A percentile compares a stretch with the other conserved stretches of the same genome.
These are phyloP conservation scores for Rhodotorula kratochvilovae DNA, from an alignment of 768 basidiomycete genomes.

Conservation along the genomic window DNA sequence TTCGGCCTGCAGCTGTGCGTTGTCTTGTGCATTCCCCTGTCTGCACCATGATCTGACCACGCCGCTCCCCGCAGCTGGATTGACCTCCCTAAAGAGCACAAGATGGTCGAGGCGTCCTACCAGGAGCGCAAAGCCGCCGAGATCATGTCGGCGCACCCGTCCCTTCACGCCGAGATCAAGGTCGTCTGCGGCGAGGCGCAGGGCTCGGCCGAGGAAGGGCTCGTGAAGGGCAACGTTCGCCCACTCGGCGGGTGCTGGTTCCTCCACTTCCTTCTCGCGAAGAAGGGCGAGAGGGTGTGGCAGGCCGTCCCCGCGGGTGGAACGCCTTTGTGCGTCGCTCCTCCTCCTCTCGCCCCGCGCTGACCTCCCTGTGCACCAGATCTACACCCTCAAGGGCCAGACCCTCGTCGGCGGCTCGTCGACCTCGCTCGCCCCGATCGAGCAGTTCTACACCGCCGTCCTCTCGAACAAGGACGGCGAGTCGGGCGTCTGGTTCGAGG, in stretches of 20 bases:
- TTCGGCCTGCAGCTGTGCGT: conserved; percentile 79
- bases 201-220: conserved; percentile 57
- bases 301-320: conserved; percentile 85
- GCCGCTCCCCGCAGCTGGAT: too few relatives aligned
- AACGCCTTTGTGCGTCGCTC: conserved; percentile 67
- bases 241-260: conserved; percentile 93
- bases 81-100: conserved; percentile 55
- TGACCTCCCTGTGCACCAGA: conserved; percentile 5
- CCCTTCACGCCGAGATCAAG: conserved; percentile 52
- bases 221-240: conserved; percentile 66
- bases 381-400: conserved; percentile 62
- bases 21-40: background rate
- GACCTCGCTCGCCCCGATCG: conserved; percentile 52
- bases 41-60: too few relatives aligned
- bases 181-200: conserved; percentile 87
- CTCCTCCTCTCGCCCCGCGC: background rate
- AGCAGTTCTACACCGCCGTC: conserved; percentile 75
- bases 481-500: conserved; percentile 63
- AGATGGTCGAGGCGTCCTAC: conserved; percentile 76
- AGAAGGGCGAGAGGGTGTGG: conserved; percentile 61
- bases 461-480: conserved; percentile 60
- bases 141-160: conserved; percentile 58
- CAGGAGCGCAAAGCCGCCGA: conserved; percentile 68
- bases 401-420: conserved; percentile 57
- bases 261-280: conserved; percentile 69